Percentiles rank a stretch among this genome's conserved stretches.
phyloP scores from a whole-genome alignment of 164 flowering plant genomes.

The Vitis riparia region DNA sequence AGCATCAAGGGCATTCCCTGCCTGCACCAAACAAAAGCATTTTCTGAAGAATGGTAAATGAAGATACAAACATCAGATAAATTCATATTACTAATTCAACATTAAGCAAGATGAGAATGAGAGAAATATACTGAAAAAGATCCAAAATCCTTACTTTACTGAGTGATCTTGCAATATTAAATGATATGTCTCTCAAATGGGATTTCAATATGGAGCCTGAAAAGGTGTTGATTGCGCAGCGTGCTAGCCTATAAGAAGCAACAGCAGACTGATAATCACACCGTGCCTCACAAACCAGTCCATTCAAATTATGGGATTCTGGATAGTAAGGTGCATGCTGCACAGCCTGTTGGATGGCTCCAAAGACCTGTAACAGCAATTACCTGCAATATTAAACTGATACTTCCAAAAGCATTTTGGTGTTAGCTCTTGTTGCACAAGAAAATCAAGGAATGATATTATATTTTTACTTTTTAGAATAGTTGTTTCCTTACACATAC shows the following conservation, averaged over 20 bases:
- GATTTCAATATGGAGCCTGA: conserved; percentile 31
- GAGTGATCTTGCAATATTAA: conserved; percentile 82
- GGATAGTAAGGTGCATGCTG: conserved; percentile 82
- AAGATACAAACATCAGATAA: not conserved
- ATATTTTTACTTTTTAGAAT: not conserved
- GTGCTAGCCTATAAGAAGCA: conserved; percentile 67
- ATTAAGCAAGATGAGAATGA: too few species aligned
- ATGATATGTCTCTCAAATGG: conserved; percentile 47
- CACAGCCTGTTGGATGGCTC: conserved; percentile 80
- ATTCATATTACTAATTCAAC: not conserved
- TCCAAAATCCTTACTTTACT: conserved; percentile 43
- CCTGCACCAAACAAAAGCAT: conserved; percentile 44
- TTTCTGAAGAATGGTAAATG: not conserved
- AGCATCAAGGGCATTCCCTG: conserved; percentile 63
- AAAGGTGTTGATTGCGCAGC: conserved; percentile 37
- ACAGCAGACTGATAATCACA: conserved; percentile 65
- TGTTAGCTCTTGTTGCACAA: conserved; percentile 2
- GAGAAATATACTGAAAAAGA: conserved; percentile 3
- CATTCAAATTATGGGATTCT: conserved; percentile 81
- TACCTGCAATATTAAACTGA: not conserved
- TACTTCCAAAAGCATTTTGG: not conserved
- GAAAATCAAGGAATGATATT: not conserved
- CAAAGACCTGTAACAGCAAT: conserved; percentile 61
- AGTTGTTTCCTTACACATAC: not conserved
- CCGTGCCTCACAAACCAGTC: conserved; percentile 75